phyloP scores from a whole-genome alignment of 768 basidiomycete genomes.

The Amanita muscaria region DNA sequence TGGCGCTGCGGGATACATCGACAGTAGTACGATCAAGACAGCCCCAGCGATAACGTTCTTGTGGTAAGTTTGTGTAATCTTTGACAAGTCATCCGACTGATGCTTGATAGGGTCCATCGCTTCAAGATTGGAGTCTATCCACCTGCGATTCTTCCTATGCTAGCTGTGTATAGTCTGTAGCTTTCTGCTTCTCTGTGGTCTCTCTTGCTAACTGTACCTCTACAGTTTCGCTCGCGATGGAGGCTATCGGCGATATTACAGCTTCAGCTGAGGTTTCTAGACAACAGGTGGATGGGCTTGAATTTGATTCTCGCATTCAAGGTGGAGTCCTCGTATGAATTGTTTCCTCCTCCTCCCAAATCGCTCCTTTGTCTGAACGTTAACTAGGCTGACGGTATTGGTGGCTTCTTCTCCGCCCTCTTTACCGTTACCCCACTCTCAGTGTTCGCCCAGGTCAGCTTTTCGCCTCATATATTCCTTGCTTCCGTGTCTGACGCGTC shows the following conservation, averaged over 20 bases:
- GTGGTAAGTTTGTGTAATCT: slow-evolving; percentile 34
- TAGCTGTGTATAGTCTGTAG: slow-evolving; percentile 28
- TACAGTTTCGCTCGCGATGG: slow-evolving; percentile 66
- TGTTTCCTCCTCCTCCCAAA: slow-evolving; percentile 30
- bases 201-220: background rate
- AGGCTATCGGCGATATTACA: slow-evolving; percentile 80
- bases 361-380: slow-evolving; percentile 15
- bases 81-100: background rate
- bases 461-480: background rate
- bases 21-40: slow-evolving; percentile 49
- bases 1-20: slow-evolving; percentile 73
- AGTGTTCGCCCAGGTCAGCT: slow-evolving; percentile 60
- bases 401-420: slow-evolving; percentile 70
- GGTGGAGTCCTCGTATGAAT: slow-evolving; percentile 61
- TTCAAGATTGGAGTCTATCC: slow-evolving; percentile 75
- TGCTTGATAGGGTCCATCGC: slow-evolving; percentile 46
- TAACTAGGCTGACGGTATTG: slow-evolving; percentile 62
- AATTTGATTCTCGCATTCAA: slow-evolving; percentile 78
- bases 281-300: slow-evolving; percentile 59
- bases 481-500: too few species aligned
- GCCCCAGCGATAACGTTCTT: slow-evolving; percentile 78
- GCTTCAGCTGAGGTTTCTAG: slow-evolving; percentile 78
- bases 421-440: slow-evolving; percentile 79
- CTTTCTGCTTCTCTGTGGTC: background rate
- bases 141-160: slow-evolving; percentile 48